Evolutionary conservation across 805 yeast genomes (phyloP), one percentile per base, ranked within the genome.

Genomic region (Jamesozyma piceae): DNA sequence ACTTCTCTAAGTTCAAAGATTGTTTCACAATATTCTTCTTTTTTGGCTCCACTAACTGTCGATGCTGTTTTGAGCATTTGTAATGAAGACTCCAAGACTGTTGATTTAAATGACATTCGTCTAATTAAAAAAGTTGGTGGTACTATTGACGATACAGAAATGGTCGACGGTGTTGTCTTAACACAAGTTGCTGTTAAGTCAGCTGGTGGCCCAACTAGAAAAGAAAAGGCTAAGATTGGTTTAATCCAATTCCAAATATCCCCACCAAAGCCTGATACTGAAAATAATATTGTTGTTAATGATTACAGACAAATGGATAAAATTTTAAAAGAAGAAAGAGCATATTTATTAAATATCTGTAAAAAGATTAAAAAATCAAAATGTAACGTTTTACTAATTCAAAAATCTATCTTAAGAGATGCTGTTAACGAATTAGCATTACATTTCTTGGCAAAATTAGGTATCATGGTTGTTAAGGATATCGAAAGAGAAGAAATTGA

Each of bases 231-330:
- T 14, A 75, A 74, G 51, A 87, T 87, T 60, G 97, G 84, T 24
- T 75, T 84, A 58, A 77, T 84, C 58, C 99, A 88, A 71, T 92
- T 85, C 71, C 98, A 85, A 72, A 75, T 88, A 49, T 86, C 95
- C 18, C 96, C 97, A 20, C 97, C 97, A 51, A 88, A 88, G 62
- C 97, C 97, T 18, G 97, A 88, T 60, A 82, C 94, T 82, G 98
- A 92, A 69, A 92, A 92, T 65, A 90, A 89, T 61, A 90, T 92
- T 39, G 95, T 92, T 44, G 97, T 92, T 43, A 92, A 85, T 60
- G 99, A 92, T 65, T 92, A 92, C 71, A 78, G 98, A 66, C 98
- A 92, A 67, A 92, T 92, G 99, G 99, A 92, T 67, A 92, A 90
- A 69, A 92, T 92, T 54, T 73, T 92, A 61, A 92, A 94, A 62